phyloP scores from a whole-genome alignment of 768 basidiomycete genomes.

The Suillus bovinus region DNA sequence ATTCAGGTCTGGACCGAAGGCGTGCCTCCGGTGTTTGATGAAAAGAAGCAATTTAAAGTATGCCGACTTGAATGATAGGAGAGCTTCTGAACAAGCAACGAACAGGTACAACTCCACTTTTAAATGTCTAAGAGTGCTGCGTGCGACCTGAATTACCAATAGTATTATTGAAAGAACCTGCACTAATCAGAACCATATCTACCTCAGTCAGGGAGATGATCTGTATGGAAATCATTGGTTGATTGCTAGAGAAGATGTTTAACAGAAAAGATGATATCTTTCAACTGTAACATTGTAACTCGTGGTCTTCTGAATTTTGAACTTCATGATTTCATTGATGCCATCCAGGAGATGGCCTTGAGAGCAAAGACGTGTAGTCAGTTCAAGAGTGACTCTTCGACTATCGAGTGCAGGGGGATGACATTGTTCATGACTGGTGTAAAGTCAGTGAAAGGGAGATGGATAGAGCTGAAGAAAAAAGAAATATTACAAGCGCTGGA shows the following conservation, averaged over 20 bases:
- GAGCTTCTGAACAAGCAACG: slow-evolving; percentile 41
- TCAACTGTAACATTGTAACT: slow-evolving; percentile 25
- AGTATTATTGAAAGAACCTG: not conserved
- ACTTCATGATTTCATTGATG: slow-evolving; percentile 25
- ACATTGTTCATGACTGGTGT: slow-evolving; percentile 3
- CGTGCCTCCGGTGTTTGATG: slow-evolving; percentile 35
- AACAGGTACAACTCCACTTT: slow-evolving; percentile 47
- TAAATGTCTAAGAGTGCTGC: slow-evolving; percentile 43
- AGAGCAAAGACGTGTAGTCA: slow-evolving; percentile 30
- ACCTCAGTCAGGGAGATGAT: slow-evolving; percentile 55
- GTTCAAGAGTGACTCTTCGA: slow-evolving; percentile 30
- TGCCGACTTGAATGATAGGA: slow-evolving; percentile 43
- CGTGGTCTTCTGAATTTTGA: slow-evolving; percentile 18
- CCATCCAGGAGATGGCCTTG: slow-evolving; percentile 29
- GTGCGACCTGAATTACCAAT: slow-evolving; percentile 39
- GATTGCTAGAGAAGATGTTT: slow-evolving; percentile 10
- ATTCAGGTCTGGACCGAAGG: slow-evolving; percentile 26
- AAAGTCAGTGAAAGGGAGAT: not conserved
- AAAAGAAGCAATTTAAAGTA: slow-evolving; percentile 51
- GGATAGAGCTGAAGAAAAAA: slow-evolving; percentile 10
- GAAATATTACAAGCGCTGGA: no score
- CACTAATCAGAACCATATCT: slow-evolving; percentile 19
- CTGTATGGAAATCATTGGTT: slow-evolving; percentile 26
- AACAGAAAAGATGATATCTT: slow-evolving; percentile 18
- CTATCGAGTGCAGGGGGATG: slow-evolving; percentile 18